phyloP scores from a whole-genome alignment of 2,329 filamentous ascomycete genomes.

The Coniochaeta prunicola region DNA sequence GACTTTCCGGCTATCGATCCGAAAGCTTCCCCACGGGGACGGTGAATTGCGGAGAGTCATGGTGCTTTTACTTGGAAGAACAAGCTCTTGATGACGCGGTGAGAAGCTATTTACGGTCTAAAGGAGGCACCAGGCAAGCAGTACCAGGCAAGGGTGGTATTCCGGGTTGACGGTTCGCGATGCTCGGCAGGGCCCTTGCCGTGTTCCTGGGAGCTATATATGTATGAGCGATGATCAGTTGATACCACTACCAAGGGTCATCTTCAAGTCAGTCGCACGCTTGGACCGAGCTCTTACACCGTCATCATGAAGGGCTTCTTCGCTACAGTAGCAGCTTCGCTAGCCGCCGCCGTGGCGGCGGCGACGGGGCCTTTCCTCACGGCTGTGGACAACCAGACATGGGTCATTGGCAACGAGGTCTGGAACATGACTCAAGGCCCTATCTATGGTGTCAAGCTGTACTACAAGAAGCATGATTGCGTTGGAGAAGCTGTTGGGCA shows the following conservation, averaged over 20 bases:
- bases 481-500: slow-evolving; percentile 22
- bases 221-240: neutral
- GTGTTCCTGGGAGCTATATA: neutral
- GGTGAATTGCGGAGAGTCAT: neutral
- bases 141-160: neutral
- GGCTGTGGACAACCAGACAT: slow-evolving; percentile 18
- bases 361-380: slow-evolving; percentile 16
- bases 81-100: neutral
- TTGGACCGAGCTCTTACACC: neutral
- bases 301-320: neutral
- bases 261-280: neutral
- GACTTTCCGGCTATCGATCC: neutral
- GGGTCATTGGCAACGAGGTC: slow-evolving; percentile 23
- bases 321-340: neutral
- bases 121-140: neutral
- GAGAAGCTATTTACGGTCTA: neutral
- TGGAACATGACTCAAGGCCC: slow-evolving; percentile 22
- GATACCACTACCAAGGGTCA: neutral
- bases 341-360: neutral
- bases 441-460: slow-evolving; percentile 18
- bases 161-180: neutral
- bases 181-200: neutral
- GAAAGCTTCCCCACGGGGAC: neutral
- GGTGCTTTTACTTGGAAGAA: neutral
- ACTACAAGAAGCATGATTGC: slow-evolving; percentile 20